Conservation (phyloP, 768 basidiomycete genomes). For the Hortiboletus flavorubellus region DNA sequence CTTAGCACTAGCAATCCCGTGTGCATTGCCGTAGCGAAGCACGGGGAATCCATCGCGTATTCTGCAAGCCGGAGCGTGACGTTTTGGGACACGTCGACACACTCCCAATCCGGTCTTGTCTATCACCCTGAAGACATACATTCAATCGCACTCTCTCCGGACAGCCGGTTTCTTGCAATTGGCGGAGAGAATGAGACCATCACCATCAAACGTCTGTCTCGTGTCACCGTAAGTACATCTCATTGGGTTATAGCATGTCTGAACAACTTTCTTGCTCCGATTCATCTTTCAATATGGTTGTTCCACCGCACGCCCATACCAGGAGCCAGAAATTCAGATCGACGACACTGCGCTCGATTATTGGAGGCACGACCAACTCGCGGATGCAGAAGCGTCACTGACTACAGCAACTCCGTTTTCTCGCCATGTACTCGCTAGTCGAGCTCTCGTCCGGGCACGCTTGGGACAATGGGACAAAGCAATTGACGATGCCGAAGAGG, state of each 20-base stretch:
- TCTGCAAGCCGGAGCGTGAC: no score
- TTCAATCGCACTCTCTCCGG: neutral
- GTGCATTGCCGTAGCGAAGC: neutral
- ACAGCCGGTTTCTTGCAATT: neutral
- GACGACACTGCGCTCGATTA: neutral
- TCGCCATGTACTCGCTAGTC: neutral
- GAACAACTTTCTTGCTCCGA: neutral
- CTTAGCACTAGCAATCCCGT: rapidly evolving
- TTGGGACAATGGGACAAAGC: neutral
- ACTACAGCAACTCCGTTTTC: neutral
- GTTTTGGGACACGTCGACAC: neutral
- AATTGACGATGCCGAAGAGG: neutral
- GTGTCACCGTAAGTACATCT: neutral
- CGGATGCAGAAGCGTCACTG: neutral
- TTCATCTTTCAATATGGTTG: neutral
- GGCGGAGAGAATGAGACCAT: neutral
- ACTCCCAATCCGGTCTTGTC: neutral
- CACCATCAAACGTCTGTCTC: neutral
- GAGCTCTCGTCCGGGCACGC: neutral
- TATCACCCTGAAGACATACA: neutral
- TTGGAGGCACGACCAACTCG: neutral
- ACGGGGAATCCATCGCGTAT: no score
- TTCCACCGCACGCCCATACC: no score
- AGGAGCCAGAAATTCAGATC: neutral
- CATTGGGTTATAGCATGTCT: neutral